These are phyloP conservation scores for Candida wancherniae DNA, from an alignment of 805 yeast species.

Conservation along the genomic window DNA sequence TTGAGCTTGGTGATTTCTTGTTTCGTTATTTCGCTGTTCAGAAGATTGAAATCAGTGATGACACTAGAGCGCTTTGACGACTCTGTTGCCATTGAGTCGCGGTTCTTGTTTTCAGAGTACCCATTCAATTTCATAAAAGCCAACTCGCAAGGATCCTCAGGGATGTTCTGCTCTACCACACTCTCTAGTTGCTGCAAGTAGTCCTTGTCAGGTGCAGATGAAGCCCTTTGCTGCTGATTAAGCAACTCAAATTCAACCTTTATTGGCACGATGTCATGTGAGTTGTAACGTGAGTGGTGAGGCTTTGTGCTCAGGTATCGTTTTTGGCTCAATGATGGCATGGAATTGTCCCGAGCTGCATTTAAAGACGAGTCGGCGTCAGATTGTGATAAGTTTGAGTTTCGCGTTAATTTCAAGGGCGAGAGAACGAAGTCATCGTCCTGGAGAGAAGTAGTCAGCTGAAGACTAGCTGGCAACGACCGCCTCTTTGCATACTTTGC, in stretches of 20 bases:
- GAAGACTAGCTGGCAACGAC: conserved; percentile 32
- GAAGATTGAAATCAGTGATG: conserved; percentile 19
- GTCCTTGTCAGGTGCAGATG: conserved; percentile 27
- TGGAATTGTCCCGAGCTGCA: conserved; percentile 3
- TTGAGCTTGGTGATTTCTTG: conserved; percentile 49
- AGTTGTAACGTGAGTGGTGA: conserved; percentile 36
- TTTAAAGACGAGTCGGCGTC: conserved; percentile 15
- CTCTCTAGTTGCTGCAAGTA: conserved; percentile 12
- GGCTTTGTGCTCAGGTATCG: conserved; percentile 29
- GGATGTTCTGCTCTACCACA: conserved; percentile 14
- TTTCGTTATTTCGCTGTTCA: conserved; percentile 26
- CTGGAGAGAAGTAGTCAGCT: conserved; percentile 18
- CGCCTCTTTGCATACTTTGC: conserved; percentile 25
- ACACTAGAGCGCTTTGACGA: conserved; percentile 33
- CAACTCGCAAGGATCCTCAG: conserved; percentile 16
- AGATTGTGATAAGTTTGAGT: conserved; percentile 16
- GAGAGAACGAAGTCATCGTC: conserved; percentile 36
- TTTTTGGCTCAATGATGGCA: conserved; percentile 11
- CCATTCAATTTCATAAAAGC: conserved; percentile 32
- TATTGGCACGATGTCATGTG: conserved; percentile 40
- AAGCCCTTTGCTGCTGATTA: conserved; percentile 18
- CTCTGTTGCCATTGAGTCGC: conserved; percentile 18
- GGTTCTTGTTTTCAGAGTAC: conserved; percentile 8
- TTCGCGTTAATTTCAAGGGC: conserved; percentile 35
- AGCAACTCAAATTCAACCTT: conserved; percentile 38